These are phyloP conservation scores for Xylaria arbuscula DNA, from an alignment of 2,329 filamentous ascomycete genomes.

Conservation along the genomic window DNA sequence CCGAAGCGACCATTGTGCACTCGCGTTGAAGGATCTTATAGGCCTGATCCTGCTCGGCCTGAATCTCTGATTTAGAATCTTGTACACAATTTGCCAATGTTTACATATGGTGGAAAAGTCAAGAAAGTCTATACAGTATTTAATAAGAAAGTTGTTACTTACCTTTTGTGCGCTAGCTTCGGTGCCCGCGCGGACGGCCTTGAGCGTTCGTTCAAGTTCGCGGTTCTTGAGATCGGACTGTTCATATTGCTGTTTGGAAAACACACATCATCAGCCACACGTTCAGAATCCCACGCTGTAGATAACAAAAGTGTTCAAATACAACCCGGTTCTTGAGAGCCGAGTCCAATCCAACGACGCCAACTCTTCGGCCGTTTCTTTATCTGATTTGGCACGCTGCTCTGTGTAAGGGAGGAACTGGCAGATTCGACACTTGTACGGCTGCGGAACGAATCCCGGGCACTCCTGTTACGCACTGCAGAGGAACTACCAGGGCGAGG, in stretches of 20 bases:
- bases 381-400: neutral
- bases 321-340: slow-evolving; percentile 4
- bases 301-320: slow-evolving; percentile 18
- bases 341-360: slow-evolving; percentile 28
- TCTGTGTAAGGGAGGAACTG: slow-evolving; percentile 4
- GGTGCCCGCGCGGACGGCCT: slow-evolving; percentile 62
- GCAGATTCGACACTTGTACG: slow-evolving; percentile 16
- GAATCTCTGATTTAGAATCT: slow-evolving; percentile 27
- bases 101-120: neutral
- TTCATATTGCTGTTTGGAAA: slow-evolving; percentile 64
- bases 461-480: slow-evolving; percentile 5
- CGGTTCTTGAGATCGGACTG: slow-evolving; percentile 67
- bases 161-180: slow-evolving; percentile 65
- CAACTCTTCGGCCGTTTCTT: slow-evolving; percentile 36
- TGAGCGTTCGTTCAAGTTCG: slow-evolving; percentile 66
- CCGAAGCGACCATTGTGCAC: slow-evolving; percentile 81
- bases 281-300: neutral
- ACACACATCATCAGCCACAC: slow-evolving; percentile 41
- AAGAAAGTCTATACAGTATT: slow-evolving; percentile 5
- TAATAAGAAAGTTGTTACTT: slow-evolving; percentile 48
- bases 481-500: slow-evolving; percentile 3
- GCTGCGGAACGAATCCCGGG: slow-evolving; percentile 25
- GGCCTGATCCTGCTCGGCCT: slow-evolving; percentile 64
- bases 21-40: slow-evolving; percentile 80
- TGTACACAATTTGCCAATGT: neutral